Evolutionary conservation across 2,329 filamentous ascomycete species (phyloP).

Genomic region (Claviceps arundinis): DNA sequence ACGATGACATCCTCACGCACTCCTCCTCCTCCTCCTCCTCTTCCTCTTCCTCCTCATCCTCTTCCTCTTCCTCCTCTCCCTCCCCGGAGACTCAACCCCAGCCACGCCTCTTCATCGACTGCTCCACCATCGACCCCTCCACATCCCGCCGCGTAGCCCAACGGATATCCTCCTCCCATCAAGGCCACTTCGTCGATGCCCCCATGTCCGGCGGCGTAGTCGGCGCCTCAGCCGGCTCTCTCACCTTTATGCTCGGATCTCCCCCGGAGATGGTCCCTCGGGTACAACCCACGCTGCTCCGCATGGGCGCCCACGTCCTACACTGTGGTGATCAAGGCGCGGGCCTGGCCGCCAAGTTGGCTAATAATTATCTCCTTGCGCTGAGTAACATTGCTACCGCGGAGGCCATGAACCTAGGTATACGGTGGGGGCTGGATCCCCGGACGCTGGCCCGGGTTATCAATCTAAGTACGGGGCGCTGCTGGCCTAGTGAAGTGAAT

Average conservation of each 20-base stretch:
- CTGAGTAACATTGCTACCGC: constrained; percentile 73
- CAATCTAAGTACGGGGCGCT: constrained; percentile 85
- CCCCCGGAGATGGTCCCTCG: constrained; percentile 47
- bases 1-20: constrained; percentile 51
- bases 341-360: constrained; percentile 82
- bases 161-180: constrained; percentile 46
- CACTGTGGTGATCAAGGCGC: constrained; percentile 77
- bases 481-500: constrained; percentile 93
- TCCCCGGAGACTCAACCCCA: constrained; percentile 18
- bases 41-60: too few relatives aligned
- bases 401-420: constrained; percentile 54
- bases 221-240: constrained; percentile 70
- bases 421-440: constrained; percentile 45
- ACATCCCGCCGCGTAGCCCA: constrained; percentile 69
- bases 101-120: constrained; percentile 75
- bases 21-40: too few relatives aligned
- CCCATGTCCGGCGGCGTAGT: constrained; percentile 96
- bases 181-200: constrained; percentile 78
- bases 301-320: constrained; percentile 78
- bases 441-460: constrained; percentile 68
- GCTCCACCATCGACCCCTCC: constrained; percentile 87
- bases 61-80: too few relatives aligned
- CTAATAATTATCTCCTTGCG: constrained; percentile 93
- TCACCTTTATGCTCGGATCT: constrained; percentile 92
- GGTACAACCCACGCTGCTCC: constrained; percentile 54